phyloP scores from a whole-genome alignment of 495 filamentous ascomycete genomes.

The Immersiella caudata region DNA sequence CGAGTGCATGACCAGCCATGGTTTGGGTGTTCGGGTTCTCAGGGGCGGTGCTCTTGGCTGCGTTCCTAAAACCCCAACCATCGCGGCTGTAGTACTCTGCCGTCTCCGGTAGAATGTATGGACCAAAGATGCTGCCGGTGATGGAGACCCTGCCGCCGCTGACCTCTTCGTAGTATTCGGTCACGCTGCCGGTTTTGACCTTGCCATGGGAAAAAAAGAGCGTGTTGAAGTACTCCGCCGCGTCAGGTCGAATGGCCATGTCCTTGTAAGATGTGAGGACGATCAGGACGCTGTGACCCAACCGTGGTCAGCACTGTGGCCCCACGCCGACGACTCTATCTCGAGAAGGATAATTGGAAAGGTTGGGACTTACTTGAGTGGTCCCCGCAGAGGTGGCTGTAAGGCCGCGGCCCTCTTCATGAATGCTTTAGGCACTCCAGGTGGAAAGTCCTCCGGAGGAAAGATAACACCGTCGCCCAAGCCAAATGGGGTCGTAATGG shows the following conservation, averaged over 20 bases:
- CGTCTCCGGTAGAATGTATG: slow-evolving; percentile 5
- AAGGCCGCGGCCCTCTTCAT: no score
- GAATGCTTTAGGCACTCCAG: no score
- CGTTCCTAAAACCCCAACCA: neutral
- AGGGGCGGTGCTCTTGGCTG: neutral
- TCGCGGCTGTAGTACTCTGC: slow-evolving; percentile 3
- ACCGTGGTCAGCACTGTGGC: no score
- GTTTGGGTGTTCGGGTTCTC: slow-evolving; percentile 20
- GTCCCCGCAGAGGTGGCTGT: no score
- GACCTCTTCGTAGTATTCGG: slow-evolving; percentile 24
- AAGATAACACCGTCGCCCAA: no score
- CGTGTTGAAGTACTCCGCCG: slow-evolving; percentile 16
- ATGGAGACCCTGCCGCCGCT: slow-evolving; percentile 17
- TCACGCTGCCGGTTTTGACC: no score
- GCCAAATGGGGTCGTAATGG: no score
- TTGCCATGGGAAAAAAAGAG: slow-evolving; percentile 26
- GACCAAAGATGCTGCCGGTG: slow-evolving; percentile 20
- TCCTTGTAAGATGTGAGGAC: neutral
- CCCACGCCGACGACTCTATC: no score
- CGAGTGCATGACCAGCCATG: slow-evolving; percentile 22
- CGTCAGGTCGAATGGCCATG: neutral
- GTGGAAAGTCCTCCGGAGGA: no score
- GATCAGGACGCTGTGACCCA: no score
- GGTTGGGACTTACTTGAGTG: no score
- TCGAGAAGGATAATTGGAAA: no score